Percentiles rank a stretch among this genome's conserved stretches.
phyloP scores from a whole-genome alignment of 306 rosid species.

The Cucurbita ficifolia region DNA sequence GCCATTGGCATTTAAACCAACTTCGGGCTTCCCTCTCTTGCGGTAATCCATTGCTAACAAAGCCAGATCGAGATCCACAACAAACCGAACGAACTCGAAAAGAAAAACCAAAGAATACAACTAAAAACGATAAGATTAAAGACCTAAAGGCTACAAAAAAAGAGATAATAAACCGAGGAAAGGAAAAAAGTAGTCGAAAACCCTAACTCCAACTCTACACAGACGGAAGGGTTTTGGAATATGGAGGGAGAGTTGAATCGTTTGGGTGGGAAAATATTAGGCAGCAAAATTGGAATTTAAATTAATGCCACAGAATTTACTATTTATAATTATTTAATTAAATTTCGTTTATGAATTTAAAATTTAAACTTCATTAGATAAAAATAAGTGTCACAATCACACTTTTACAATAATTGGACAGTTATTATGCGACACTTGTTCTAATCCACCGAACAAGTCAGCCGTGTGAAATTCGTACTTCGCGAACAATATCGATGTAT shows the following conservation, averaged over 20 bases:
- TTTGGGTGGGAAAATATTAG: background rate
- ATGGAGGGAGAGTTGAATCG: background rate
- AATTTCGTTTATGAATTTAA: no score
- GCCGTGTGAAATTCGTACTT: no score
- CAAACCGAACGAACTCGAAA: background rate
- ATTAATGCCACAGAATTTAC: background rate
- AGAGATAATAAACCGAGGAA: background rate
- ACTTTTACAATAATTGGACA: no score
- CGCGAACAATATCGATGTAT: no score
- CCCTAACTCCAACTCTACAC: conserved; percentile 17
- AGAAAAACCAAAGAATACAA: background rate
- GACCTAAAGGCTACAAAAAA: background rate
- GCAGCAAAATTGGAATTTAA: background rate
- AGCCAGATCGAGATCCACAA: conserved; percentile 38
- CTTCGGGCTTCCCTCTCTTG: conserved; percentile 50
- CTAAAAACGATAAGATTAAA: background rate
- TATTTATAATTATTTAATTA: no score
- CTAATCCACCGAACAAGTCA: no score
- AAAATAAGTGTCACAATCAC: no score
- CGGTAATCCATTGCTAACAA: conserved; percentile 36
- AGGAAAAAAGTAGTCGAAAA: conserved; percentile 10
- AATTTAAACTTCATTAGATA: no score
- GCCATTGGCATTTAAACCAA: conserved; percentile 34
- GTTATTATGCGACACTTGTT: fast-evolving
- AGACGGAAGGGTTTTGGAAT: conserved; percentile 21